Base-by-base conservation (phyloP, 345 rosid genomes). In the Psidium friedrichsthalianum region DNA sequence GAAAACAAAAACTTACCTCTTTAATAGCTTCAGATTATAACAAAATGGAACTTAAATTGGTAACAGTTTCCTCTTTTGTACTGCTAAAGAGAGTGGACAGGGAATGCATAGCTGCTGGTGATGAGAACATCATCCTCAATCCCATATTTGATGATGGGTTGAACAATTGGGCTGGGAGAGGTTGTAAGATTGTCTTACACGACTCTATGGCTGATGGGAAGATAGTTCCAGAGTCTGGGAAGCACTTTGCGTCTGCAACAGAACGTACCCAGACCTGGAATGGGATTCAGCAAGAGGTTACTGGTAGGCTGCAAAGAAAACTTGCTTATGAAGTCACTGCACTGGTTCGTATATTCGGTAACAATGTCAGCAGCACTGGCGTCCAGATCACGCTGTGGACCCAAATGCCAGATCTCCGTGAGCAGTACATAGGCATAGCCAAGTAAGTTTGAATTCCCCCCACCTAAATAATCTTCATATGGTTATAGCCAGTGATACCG, bases 81-180 rank as follows among this genome's bases (percentile, higher is more conserved):
- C 83, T 86, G 78, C 83, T 9, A 69, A 83, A 91, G 93, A 82
- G 85, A 84, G 58, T 83, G 56, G 57, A 69, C 85, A 82, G 44
- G 51, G 82, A 83, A 44, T 21, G 83, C 58, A 44, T 86, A 32
- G 64, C 81, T 55, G 83, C 89, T 89, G 93, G 89, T 89, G 93
- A 91, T 76, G 95, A 91, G 85, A 90, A 90, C 87, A 90, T 97
- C 89, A 91, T 97, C 83, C 80, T 92, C 40, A 97, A 97, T 88
- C 96, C 99, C 55, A 89, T 85, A 80, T 97, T 97, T 87, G 92
- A 91, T 36, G 95, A 95, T 91, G 98, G 98, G 52, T 93, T 95
- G 47, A 93, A 90, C 85, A 95, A 96, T 89, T 97, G 98, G 99
- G 92, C 95, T 78, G 98, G 96, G 89, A 96, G 98, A 93, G 96